Percentiles rank a stretch among this genome's conserved stretches.
Evolutionary conservation across 2,329 filamentous ascomycete species (phyloP).

Genomic region (Metarhizium anisopliae): DNA sequence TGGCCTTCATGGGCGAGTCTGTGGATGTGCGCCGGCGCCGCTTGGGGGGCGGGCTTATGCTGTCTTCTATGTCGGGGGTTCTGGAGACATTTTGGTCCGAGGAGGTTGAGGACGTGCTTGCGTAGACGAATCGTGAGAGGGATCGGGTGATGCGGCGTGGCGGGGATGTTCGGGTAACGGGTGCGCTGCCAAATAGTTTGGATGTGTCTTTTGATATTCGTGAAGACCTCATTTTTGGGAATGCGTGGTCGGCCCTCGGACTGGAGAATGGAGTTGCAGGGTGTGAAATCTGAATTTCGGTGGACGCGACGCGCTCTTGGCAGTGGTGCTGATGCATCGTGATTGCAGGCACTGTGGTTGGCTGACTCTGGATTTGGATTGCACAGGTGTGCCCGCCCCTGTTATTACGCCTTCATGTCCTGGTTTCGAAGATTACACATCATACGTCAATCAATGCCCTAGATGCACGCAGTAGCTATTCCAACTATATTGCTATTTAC

Average conservation of each 20-base stretch:
- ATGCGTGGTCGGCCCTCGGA: not conserved
- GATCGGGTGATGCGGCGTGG: constrained; percentile 40
- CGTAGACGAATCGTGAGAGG: constrained; percentile 38
- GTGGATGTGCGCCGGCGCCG: constrained; percentile 19
- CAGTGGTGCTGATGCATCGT: not conserved
- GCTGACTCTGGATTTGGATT: not conserved
- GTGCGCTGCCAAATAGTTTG: constrained; percentile 37
- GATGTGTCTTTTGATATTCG: constrained; percentile 49
- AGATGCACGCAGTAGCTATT: too few relatives aligned
- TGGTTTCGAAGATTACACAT: too few relatives aligned
- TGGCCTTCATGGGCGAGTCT: constrained; percentile 10
- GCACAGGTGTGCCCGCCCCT: too few relatives aligned
- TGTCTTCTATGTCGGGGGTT: constrained; percentile 49
- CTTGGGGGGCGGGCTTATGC: constrained; percentile 22
- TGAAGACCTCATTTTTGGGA: constrained; percentile 43
- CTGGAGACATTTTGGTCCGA: constrained; percentile 7
- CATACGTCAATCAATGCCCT: too few relatives aligned
- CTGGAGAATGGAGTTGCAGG: not conserved
- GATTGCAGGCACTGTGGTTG: not conserved
- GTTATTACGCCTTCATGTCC: too few relatives aligned
- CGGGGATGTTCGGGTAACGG: constrained; percentile 16
- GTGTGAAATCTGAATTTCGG: not conserved
- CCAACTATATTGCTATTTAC: too few relatives aligned
- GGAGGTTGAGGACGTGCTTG: constrained; percentile 16
- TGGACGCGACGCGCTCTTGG: not conserved